Conservation (phyloP, 495 filamentous ascomycete species). For the Penicillium parvum region DNA sequence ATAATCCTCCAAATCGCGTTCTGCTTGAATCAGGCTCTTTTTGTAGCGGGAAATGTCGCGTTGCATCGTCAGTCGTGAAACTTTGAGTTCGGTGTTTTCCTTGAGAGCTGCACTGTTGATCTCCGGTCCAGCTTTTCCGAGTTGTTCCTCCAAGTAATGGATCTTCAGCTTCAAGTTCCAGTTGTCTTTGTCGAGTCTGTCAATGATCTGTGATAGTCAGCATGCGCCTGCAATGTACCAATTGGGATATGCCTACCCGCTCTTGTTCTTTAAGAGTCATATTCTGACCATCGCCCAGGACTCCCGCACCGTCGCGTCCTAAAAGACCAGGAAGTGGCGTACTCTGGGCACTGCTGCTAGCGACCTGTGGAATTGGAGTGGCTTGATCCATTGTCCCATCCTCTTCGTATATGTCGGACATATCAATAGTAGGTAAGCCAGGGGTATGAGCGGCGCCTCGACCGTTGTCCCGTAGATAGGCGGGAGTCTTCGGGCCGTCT, state of each 20-base stretch:
- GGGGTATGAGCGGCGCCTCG: slow-evolving; percentile 60
- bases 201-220: slow-evolving; percentile 60
- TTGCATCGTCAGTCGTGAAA: slow-evolving; percentile 81
- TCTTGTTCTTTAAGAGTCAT: slow-evolving; percentile 89
- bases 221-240: background rate
- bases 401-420: slow-evolving; percentile 63
- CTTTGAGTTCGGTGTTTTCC: slow-evolving; percentile 94
- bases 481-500: slow-evolving; percentile 64
- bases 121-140: slow-evolving; percentile 79
- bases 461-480: slow-evolving; percentile 56
- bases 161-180: slow-evolving; percentile 97
- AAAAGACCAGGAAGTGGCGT: slow-evolving; percentile 71
- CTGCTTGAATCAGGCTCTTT: slow-evolving; percentile 71
- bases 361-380: slow-evolving; percentile 65
- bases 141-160: slow-evolving; percentile 84
- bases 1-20: slow-evolving; percentile 77
- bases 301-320: slow-evolving; percentile 53
- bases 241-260: slow-evolving; percentile 49
- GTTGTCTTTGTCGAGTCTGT: slow-evolving; percentile 91
- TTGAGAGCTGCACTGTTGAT: slow-evolving; percentile 81
- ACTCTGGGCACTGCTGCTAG: slow-evolving; percentile 70
- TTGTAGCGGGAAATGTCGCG: slow-evolving; percentile 77
- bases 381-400: slow-evolving; percentile 53
- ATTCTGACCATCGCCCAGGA: slow-evolving; percentile 71
- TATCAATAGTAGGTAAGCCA: slow-evolving; percentile 55